phyloP scores from a whole-genome alignment of 345 rosid genomes.

The Leavenworthia alabamica region DNA sequence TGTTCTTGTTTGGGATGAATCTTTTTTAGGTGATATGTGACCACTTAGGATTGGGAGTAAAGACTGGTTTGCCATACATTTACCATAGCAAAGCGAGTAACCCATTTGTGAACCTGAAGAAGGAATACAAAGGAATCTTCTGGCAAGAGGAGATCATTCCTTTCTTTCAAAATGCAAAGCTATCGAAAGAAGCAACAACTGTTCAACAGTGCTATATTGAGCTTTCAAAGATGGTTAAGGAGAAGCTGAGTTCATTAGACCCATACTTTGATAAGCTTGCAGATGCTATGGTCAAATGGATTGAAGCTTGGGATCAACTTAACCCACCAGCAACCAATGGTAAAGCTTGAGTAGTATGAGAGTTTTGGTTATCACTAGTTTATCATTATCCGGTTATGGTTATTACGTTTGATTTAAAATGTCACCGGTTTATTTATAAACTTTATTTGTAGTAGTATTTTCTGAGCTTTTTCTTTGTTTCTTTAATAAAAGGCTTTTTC shows the following conservation, averaged over 20 bases:
- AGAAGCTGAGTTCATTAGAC: conserved; percentile 62
- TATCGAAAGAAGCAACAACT: conserved; percentile 68
- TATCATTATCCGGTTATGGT: neutral
- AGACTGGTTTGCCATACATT: conserved; percentile 81
- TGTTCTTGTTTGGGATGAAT: neutral
- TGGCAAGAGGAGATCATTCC: conserved; percentile 99
- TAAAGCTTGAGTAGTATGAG: conserved; percentile 37
- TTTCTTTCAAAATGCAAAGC: conserved; percentile 58
- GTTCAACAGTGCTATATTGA: conserved; percentile 84
- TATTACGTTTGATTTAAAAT: neutral
- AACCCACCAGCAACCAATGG: conserved; percentile 51
- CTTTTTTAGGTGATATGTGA: conserved; percentile 95
- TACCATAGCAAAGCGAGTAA: conserved; percentile 96
- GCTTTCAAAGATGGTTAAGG: conserved; percentile 72
- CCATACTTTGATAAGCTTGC: conserved; percentile 85
- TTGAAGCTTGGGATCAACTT: conserved; percentile 94
- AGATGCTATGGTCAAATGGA: conserved; percentile 92
- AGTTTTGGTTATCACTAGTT: conserved; percentile 21
- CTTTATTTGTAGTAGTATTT: conserved; percentile 11
- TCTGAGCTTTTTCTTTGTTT: neutral
- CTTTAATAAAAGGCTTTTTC: neutral
- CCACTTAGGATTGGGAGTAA: conserved; percentile 79
- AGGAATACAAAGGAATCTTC: conserved; percentile 86
- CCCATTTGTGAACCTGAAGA: conserved; percentile 84
- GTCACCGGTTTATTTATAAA: conserved; percentile 14